Evolutionary conservation across 305 asterid species (phyloP), one percentile per base, ranked within the genome.

Genomic region (Ilex paraguariensis): DNA sequence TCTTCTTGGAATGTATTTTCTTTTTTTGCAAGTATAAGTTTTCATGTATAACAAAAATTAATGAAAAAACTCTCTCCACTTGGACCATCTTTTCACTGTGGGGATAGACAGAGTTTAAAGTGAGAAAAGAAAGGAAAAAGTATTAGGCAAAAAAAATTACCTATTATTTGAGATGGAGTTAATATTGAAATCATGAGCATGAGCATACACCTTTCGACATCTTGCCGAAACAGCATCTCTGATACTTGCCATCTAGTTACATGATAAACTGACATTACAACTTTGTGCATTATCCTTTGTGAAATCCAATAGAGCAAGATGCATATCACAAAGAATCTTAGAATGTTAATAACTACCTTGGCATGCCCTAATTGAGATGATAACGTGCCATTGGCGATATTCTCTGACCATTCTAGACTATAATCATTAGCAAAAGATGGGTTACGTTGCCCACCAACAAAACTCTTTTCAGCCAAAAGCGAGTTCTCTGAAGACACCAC

Each of bases 141-240:
- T 60, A 40, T 31, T 12, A 59, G 68, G 28, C 31, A 40, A 21
- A 12, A 55, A 30, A 54, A 3, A 13, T 13, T 73, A 90, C 97
- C 97, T 87, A 74, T 90, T 90, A 39, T 83, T 80, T 56, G 96
- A 90, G 76, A 87, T 72, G 48, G 96, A 87, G 82, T 87, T 83
- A 61, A 86, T 51, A 68, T 81, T 87, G 80, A 85, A 90, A 75
- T 87, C 95, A 73, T 90, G 97, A 73, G 97, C 92, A 75, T 85
- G 84, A 3, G 88, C 79, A 70, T 83, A 87, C 63, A 79, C 86
- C 74, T 72, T 87, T 72, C 85, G 84, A 73, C 92, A 84, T 73
- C 73, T 87, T 66, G 88, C 81, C 68, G 61, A 72, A 71, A 77
- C 56, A 54, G 79, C 72, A 79, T 83, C 89, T 70, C 77, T 77